A percentile compares a stretch with the other conserved stretches of the same genome.
These are phyloP conservation scores for Trametes sp. DNA, from an alignment of 1,284 basidiomycete genomes.

Conservation along the genomic window DNA sequence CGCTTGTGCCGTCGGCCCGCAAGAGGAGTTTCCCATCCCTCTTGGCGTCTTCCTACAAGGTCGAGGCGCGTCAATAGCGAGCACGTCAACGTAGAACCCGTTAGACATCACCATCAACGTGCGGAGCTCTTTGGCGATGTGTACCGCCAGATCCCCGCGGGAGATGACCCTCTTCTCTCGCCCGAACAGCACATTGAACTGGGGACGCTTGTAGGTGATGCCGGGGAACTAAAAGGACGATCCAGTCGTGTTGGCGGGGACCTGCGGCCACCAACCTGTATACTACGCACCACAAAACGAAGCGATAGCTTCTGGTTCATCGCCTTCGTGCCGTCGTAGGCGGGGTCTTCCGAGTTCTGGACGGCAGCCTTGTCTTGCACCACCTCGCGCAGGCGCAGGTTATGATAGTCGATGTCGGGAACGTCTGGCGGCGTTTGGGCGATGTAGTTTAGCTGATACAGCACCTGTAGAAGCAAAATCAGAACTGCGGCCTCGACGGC, in stretches of 20 bases:
- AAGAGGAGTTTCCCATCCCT: background rate
- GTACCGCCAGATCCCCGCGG: background rate
- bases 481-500: background rate
- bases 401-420: background rate
- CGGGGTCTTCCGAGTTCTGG: background rate
- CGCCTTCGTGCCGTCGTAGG: background rate
- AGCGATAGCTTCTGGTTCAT: background rate
- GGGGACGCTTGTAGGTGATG: background rate
- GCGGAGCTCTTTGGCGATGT: background rate
- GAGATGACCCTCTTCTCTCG: background rate
- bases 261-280: background rate
- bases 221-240: background rate
- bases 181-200: background rate
- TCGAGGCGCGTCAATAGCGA: background rate
- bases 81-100: background rate
- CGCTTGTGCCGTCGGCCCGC: background rate
- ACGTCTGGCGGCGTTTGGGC: background rate
- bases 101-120: background rate
- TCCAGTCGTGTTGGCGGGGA: background rate
- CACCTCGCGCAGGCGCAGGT: background rate
- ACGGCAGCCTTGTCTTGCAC: background rate
- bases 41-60: background rate
- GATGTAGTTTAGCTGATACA: background rate
- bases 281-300: background rate
- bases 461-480: background rate